Conservation (phyloP, 1,284 basidiomycete species). For the Takashimella koratensis region DNA sequence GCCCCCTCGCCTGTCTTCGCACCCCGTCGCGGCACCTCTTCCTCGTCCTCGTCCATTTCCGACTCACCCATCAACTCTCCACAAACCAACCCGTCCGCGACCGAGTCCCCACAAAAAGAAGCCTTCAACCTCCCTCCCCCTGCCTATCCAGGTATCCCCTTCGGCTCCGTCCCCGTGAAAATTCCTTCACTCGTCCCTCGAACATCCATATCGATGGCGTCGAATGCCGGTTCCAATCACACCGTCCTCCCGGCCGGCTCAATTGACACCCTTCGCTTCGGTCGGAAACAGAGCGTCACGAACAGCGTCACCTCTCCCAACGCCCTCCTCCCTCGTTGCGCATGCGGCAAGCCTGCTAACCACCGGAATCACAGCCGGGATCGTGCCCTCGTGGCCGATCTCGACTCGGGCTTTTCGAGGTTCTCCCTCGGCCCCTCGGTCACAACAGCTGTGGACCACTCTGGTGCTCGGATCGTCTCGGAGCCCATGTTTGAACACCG, state of each 20-base stretch:
- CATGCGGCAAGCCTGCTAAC: constrained; percentile 38
- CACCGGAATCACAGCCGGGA: constrained; percentile 25
- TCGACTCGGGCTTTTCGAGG: constrained; percentile 31
- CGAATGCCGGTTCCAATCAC: background rate
- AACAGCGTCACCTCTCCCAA: constrained; percentile 45
- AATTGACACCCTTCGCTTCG: constrained; percentile 45
- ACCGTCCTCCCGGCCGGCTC: constrained; percentile 26
- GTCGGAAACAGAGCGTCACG: constrained; percentile 38
- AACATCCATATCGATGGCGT: constrained; percentile 5
- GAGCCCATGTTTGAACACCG: background rate
- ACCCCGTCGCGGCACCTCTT: constrained; percentile 20
- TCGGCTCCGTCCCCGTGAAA: constrained; percentile 38
- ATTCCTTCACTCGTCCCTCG: constrained; percentile 26
- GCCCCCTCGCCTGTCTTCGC: constrained; percentile 34
- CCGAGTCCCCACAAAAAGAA: constrained; percentile 41
- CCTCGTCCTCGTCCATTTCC: constrained; percentile 29
- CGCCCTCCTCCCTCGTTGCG: constrained; percentile 39
- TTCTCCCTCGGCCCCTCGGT: constrained; percentile 31
- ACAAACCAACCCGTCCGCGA: constrained; percentile 31
- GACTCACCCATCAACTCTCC: constrained; percentile 46
- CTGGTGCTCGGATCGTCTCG: background rate
- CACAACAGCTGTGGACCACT: constrained; percentile 9
- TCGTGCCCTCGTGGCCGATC: constrained; percentile 2
- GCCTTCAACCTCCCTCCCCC: constrained; percentile 42
- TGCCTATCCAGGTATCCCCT: constrained; percentile 28